Base-by-base conservation (phyloP, 2,329 filamentous ascomycete genomes). In the Calonectria henricotiae region DNA sequence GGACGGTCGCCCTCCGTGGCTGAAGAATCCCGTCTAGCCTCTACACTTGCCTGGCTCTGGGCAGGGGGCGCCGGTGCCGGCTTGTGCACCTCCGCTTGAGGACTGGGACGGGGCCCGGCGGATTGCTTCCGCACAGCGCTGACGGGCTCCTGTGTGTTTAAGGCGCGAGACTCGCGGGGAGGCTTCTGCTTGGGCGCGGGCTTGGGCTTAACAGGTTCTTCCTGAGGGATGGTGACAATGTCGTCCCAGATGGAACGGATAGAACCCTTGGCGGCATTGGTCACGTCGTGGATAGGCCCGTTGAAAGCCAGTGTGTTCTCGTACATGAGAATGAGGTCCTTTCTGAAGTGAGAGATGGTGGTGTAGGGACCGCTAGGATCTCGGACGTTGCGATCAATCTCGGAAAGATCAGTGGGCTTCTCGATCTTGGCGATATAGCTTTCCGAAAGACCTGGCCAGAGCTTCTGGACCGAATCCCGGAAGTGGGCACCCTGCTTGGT, bases 281-380 rank as follows among this genome's bases (percentile, higher is more conserved):
- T 93, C 58, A 98, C 90, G 0, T 89, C 84, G 78, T 98, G 95
- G 5, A 89, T 85, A 0, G 89, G 84, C 15, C 96, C 95, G 80
- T 99, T 99, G 88, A 98, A 99, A 0, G 86, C 84, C 43, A 92
- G 80, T 0, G 93, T 91, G 80, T 99, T 99, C 69, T 91, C 85
- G 72, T 96, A 89, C 80, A 99, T 92, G 65, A 95, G 86, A 37
- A 91, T 85, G 62, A 98, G 88, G 77, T 98, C 95, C 54, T 87
- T 85, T 75, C 91, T 90, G 79, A 98, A 92, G 5, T 90, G 90
- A 62, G 91, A 89, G n/a, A 95, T 87, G 6, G 89, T 90, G 9
- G 82, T 78, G 80, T 98, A 98, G 58, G 74, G 72, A 3, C 76
- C 73, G 27, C 87, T 83, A 63, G 89, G 88, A 35, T 90, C 87